A percentile compares a stretch with the other conserved stretches of the same genome.
Conservation (phyloP, 495 filamentous ascomycete genomes). For the Penicillium nucicola region DNA sequence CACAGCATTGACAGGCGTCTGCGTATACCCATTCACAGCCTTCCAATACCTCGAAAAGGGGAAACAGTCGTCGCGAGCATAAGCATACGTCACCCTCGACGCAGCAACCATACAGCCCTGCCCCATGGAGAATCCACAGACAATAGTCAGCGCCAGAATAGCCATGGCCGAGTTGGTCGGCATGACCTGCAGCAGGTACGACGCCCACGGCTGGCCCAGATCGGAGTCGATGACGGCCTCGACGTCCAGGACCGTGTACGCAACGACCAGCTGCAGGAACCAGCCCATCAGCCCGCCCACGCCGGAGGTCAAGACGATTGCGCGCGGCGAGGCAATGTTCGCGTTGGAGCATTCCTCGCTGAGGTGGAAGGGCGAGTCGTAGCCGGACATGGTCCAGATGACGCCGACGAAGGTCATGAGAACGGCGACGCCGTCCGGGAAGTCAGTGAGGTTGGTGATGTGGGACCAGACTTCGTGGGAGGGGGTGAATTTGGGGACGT, state of each 20-base stretch:
- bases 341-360: slow-evolving; percentile 78
- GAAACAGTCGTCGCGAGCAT: slow-evolving; percentile 77
- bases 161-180: slow-evolving; percentile 63
- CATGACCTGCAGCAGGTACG: slow-evolving; percentile 69
- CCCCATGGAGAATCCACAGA: slow-evolving; percentile 78
- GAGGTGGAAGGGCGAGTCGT: slow-evolving; percentile 74
- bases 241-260: slow-evolving; percentile 76
- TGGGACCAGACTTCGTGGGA: slow-evolving; percentile 65
- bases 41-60: slow-evolving; percentile 63
- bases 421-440: slow-evolving; percentile 66
- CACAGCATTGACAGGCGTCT: slow-evolving; percentile 76
- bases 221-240: slow-evolving; percentile 56
- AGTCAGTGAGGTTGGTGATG: slow-evolving; percentile 68
- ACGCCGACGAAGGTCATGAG: slow-evolving; percentile 71
- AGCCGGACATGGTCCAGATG: slow-evolving; percentile 67
- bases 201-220: slow-evolving; percentile 73
- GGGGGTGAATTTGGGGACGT: slow-evolving; percentile 59
- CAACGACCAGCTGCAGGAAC: slow-evolving; percentile 73
- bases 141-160: slow-evolving; percentile 66
- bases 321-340: slow-evolving; percentile 68
- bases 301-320: slow-evolving; percentile 70
- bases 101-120: slow-evolving; percentile 83
- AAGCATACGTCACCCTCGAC: slow-evolving; percentile 74
- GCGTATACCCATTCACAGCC: slow-evolving; percentile 60
- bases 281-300: slow-evolving; percentile 70